These are phyloP conservation scores for Aspergillus puulaauensis DNA, from an alignment of 2,329 filamentous ascomycete genomes.

Conservation along the genomic window DNA sequence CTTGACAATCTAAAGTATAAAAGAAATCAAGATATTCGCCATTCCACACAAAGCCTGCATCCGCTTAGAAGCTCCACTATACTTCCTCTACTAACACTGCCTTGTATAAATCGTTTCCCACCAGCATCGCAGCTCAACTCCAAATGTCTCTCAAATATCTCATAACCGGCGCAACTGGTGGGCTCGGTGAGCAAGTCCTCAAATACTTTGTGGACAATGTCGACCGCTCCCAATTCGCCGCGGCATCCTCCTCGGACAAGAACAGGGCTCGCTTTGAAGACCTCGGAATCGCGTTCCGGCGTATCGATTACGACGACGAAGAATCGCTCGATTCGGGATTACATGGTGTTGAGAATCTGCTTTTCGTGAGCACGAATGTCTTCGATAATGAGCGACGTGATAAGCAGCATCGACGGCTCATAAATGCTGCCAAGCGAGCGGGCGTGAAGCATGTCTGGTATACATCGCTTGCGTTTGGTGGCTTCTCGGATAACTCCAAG, in stretches of 20 bases:
- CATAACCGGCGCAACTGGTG: constrained; percentile 39
- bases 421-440: constrained; percentile 54
- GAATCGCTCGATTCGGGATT: constrained; percentile 51
- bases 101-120: too few relatives aligned
- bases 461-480: constrained; percentile 59
- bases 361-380: constrained; percentile 58
- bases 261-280: constrained; percentile 39
- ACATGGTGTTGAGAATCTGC: constrained; percentile 52
- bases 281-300: constrained; percentile 50
- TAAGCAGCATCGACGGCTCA: constrained; percentile 50
- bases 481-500: constrained; percentile 37
- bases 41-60: too few relatives aligned
- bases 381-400: constrained; percentile 49
- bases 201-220: constrained; percentile 34
- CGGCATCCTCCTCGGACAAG: constrained; percentile 50
- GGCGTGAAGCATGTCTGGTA: constrained; percentile 59
- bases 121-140: not conserved
- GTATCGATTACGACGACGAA: constrained; percentile 53
- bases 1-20: too few relatives aligned
- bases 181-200: constrained; percentile 35
- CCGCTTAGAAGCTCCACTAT: too few relatives aligned
- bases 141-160: constrained; percentile 37
- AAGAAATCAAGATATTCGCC: too few relatives aligned
- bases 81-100: not conserved
- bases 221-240: constrained; percentile 47